Evolutionary conservation across 331 rosid genomes (phyloP), one percentile per base, ranked within the genome.

Genomic region (Pyrus hybrid): DNA sequence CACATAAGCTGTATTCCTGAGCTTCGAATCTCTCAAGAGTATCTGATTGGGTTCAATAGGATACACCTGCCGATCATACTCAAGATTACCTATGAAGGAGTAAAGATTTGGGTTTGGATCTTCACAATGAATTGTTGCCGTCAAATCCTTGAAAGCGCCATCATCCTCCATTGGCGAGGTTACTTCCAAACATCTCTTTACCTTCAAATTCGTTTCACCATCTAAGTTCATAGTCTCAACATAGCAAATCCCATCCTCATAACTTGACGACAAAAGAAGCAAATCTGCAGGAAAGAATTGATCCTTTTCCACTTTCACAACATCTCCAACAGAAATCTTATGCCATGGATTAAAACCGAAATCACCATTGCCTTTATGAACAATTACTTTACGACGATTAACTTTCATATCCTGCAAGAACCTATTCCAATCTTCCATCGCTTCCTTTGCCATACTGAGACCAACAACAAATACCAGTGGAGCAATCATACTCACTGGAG

Each of bases 151-250:
- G 85, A 90, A 95, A 75, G 90, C 57, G 18, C 30, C 88, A 72
- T 95, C 93, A 67, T 73, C 86, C 68, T 92, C 93, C 37, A 92
- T 80, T 20, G 82, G 64, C 73, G 83, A 82, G 78, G 99, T 92
- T 64, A 79, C 83, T 80, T 95, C 99, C 91, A 92, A 86, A 62
- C 91, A 87, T 85, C 99, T 86, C 86, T 95, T 95, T 62, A 92
- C 86, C 85, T 95, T 95, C 88, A 95, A 83, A 85, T 92, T 95
- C 28, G 98, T 95, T 84, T 95, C 98, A 22, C 99, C 99, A 74
- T 95, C 99, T 83, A 95, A 89, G 87, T 95, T 95, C 99, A 95
- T 95, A 13, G 99, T 95, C 88, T 95, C 99, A 72, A 92, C 99
- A 75, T 95, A 95, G 83, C 99, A 95, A 76, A 95, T 92, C 33